Conservation (phyloP, 768 basidiomycete species). For the Piloderma croceum region DNA sequence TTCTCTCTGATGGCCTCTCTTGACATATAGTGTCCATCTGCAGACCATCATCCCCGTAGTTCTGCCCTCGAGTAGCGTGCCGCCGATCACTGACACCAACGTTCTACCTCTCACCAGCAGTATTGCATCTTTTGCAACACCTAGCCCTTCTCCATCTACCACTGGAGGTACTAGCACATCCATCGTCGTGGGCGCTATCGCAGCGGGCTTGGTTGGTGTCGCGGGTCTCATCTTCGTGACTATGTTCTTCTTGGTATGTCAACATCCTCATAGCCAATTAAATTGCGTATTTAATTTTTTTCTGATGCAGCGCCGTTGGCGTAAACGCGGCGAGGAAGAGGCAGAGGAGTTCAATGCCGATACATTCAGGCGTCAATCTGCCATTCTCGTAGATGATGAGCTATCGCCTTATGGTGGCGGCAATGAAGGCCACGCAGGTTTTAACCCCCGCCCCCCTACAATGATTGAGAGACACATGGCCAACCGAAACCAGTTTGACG, state of each 20-base stretch:
- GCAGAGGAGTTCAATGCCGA: constrained; percentile 47
- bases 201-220: constrained; percentile 45
- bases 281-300: constrained; percentile 2
- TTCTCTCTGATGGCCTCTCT: too few relatives aligned
- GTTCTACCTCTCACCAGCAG: neutral
- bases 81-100: neutral
- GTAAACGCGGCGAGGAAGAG: constrained; percentile 34
- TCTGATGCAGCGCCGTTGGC: constrained; percentile 36
- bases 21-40: too few relatives aligned
- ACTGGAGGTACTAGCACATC: neutral
- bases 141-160: neutral
- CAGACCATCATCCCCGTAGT: too few relatives aligned
- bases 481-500: constrained; percentile 15
- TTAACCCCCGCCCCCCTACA: constrained; percentile 55
- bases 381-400: constrained; percentile 54
- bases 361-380: constrained; percentile 62
- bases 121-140: neutral
- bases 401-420: constrained; percentile 35
- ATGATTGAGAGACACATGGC: constrained; percentile 53
- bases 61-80: neutral
- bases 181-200: constrained; percentile 15
- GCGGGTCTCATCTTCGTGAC: constrained; percentile 36
- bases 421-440: constrained; percentile 28
- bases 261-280: neutral
- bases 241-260: constrained; percentile 43